Percentiles rank a stretch among this genome's conserved stretches.
phyloP scores from a whole-genome alignment of 805 yeast genomes.

The Novakomyces olei region DNA sequence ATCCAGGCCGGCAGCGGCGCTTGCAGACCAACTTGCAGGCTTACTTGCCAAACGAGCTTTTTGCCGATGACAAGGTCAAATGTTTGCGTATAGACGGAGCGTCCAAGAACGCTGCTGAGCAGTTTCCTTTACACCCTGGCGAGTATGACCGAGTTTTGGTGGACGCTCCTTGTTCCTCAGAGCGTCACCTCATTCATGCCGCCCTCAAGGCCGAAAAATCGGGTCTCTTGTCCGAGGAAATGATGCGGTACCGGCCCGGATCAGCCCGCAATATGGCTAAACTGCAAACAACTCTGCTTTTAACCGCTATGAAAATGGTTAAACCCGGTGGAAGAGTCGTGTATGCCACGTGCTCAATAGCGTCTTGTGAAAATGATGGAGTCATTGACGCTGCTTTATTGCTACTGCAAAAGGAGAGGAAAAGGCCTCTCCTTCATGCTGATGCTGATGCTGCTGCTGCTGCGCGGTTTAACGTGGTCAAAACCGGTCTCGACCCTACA shows the following conservation, averaged over 20 bases:
- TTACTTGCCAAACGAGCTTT: not conserved
- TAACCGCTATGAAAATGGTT: not conserved
- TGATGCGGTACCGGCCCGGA: not conserved
- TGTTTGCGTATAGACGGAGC: not conserved
- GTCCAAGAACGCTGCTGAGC: not conserved
- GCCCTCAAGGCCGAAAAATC: not conserved
- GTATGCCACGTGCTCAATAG: slow-evolving; percentile 88
- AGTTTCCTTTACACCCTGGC: not conserved
- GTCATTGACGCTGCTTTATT: slow-evolving; percentile 61
- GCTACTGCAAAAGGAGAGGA: slow-evolving; percentile 25
- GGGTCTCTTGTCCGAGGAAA: too few species aligned
- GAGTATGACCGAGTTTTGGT: not conserved
- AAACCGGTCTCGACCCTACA: too few species aligned
- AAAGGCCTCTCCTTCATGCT: not conserved
- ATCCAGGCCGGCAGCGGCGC: not conserved
- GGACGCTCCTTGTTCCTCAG: not conserved
- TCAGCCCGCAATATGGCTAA: not conserved
- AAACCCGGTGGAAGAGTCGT: slow-evolving; percentile 25
- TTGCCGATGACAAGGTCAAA: not conserved
- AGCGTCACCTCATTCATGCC: not conserved
- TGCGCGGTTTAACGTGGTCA: not conserved
- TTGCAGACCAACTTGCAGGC: not conserved
- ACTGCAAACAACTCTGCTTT: not conserved
- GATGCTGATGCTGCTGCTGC: not conserved
- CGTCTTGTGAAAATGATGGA: slow-evolving; percentile 78